Evolutionary conservation across 106 monocot species (phyloP), one percentile per base, ranked within the genome.

Genomic region (Dendrobium catenatum): DNA sequence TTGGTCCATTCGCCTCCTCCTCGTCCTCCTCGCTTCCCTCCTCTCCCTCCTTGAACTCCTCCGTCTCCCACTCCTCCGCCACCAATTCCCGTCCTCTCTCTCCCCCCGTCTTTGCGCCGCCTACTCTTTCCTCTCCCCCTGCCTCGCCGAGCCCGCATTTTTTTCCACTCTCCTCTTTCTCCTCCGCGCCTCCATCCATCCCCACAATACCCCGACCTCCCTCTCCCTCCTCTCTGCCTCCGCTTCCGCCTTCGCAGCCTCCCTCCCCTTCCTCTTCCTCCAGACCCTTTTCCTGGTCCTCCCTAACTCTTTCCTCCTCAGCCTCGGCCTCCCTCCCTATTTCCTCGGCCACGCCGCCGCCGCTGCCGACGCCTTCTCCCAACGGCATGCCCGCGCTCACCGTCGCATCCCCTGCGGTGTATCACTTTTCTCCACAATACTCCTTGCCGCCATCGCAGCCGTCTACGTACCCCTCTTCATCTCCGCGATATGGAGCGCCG

Each of bases 81-180:
- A 4, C 81, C 58, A 3, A 37, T 40, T 61, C 59, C 79, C 31
- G 9, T 10, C 15, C 67, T 43, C n/a, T 37, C 9, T 79, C 0
- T 40, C 79, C 0, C 41, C 22, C 43, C 29, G 0, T 18, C 61
- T 74, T 0, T 81, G 81, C 42, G 31, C 51, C 18, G 73, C 68
- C 19, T 26, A 76, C 46, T 51, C 77, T 29, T 17, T 77, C 43
- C 17, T 67, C 18, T 82, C 82, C 82, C 29, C 29, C 6, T 61
- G 76, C 76, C 56, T 81, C 77, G 82, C 82, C 4, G 44, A 82
- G 47, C 82, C 76, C n/a, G 76, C 76, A 46, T 67, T 82, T 76
- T 48, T 77, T 42, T 24, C 76, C 82, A 77, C 76, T 59, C 82
- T 82, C 82, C 77, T 82, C 77, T 82, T 77, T 42, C 76, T 82